phyloP scores from a whole-genome alignment of 345 rosid species.

The Conringia planisiliqua region DNA sequence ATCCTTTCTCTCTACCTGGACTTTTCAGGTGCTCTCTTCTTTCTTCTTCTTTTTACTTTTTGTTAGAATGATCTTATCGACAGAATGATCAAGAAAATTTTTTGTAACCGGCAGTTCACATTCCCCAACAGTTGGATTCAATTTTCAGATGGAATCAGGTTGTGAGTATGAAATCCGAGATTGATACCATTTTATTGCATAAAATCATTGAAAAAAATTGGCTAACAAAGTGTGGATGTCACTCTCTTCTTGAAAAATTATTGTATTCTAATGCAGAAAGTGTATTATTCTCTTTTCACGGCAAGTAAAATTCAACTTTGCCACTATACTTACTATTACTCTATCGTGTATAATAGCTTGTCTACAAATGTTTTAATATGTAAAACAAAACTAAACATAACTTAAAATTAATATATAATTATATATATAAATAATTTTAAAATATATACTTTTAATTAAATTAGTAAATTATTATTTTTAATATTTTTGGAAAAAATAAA shows the following conservation, averaged over 20 bases:
- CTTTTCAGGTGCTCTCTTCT: too few species aligned
- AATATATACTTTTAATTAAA: too few species aligned
- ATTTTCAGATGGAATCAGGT: background rate
- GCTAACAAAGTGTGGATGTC: background rate
- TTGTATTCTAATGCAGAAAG: constrained; percentile 20
- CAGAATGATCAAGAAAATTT: background rate
- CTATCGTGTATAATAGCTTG: background rate
- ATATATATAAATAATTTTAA: too few species aligned
- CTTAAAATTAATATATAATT: too few species aligned
- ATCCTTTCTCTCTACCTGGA: too few species aligned
- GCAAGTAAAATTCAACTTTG: constrained; percentile 1
- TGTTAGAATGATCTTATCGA: background rate
- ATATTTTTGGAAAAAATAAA: too few species aligned
- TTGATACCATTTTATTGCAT: background rate
- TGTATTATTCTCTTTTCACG: background rate
- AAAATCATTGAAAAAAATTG: background rate
- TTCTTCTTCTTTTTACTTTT: too few species aligned
- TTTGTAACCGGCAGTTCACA: background rate
- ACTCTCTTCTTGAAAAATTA: background rate
- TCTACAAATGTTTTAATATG: background rate
- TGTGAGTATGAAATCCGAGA: background rate
- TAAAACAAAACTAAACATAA: too few species aligned
- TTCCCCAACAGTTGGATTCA: background rate
- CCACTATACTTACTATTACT: background rate
- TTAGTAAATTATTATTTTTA: too few species aligned